These are phyloP conservation scores for Ceriops zippeliana DNA, from an alignment of 345 rosid species.

Conservation along the genomic window DNA sequence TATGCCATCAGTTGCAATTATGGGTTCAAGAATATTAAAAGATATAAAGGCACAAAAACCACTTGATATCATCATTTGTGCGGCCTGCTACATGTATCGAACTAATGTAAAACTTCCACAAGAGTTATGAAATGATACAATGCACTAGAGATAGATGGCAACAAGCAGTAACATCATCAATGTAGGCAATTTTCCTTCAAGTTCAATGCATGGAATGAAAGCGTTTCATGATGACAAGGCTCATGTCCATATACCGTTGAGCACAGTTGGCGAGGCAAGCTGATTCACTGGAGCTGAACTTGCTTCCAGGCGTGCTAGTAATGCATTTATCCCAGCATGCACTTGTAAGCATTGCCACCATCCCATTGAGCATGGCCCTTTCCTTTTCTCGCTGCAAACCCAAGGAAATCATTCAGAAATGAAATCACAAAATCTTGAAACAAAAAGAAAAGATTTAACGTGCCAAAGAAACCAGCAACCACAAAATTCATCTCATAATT, in stretches of 20 bases:
- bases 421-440: neutral
- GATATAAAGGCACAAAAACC: neutral
- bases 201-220: conserved; percentile 65
- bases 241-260: conserved; percentile 77
- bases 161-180: conserved; percentile 2
- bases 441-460: neutral
- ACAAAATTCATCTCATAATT: no score
- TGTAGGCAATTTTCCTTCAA: neutral
- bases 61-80: neutral
- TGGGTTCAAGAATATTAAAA: neutral
- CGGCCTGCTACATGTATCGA: neutral
- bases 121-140: neutral
- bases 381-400: conserved; percentile 77
- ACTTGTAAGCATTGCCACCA: conserved; percentile 73
- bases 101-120: neutral
- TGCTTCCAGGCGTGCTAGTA: conserved; percentile 75
- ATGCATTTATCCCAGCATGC: conserved; percentile 98
- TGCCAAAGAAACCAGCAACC: neutral
- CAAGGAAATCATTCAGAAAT: conserved; percentile 1
- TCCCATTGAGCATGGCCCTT: conserved; percentile 75
- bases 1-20: neutral
- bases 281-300: conserved; percentile 86
- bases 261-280: conserved; percentile 78
- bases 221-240: conserved; percentile 69
- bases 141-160: neutral